phyloP scores from a whole-genome alignment of 148 eudicot species.

The Amaranthus hypochondriacus region DNA sequence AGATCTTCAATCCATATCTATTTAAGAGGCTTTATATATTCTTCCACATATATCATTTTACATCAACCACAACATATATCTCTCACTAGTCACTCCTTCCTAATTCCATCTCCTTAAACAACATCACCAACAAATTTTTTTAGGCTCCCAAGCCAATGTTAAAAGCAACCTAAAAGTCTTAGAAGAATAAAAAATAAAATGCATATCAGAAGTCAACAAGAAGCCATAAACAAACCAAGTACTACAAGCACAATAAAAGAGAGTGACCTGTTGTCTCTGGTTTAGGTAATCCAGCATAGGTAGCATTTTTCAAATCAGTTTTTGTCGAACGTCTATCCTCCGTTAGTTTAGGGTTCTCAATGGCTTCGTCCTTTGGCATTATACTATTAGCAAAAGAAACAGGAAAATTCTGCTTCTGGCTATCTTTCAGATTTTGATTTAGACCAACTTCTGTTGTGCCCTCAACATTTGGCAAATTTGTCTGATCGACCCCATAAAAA shows the following conservation, averaged over 20 bases:
- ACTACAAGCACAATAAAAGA: too few relatives aligned
- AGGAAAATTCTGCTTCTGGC: too few relatives aligned
- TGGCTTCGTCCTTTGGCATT: background rate
- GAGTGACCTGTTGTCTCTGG: background rate
- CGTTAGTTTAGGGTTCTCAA: background rate
- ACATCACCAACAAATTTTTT: background rate
- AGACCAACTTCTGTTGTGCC: background rate
- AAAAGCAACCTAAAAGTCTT: background rate
- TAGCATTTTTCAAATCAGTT: background rate
- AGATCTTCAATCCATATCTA: background rate
- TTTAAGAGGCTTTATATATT: background rate
- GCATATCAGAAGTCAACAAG: background rate
- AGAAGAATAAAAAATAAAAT: background rate
- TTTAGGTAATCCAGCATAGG: slow-evolving; percentile 4
- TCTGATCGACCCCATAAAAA: slow-evolving; percentile 48
- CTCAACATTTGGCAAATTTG: slow-evolving; percentile 9
- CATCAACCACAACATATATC: background rate
- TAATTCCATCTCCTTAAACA: background rate
- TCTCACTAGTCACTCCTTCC: background rate
- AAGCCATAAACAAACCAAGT: background rate
- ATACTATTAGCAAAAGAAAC: background rate
- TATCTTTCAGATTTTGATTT: background rate
- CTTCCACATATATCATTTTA: background rate
- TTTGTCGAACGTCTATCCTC: slow-evolving; percentile 2
- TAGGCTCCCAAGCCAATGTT: background rate